phyloP scores from a whole-genome alignment of 2,329 filamentous ascomycete species.

The Talaromyces sp. region DNA sequence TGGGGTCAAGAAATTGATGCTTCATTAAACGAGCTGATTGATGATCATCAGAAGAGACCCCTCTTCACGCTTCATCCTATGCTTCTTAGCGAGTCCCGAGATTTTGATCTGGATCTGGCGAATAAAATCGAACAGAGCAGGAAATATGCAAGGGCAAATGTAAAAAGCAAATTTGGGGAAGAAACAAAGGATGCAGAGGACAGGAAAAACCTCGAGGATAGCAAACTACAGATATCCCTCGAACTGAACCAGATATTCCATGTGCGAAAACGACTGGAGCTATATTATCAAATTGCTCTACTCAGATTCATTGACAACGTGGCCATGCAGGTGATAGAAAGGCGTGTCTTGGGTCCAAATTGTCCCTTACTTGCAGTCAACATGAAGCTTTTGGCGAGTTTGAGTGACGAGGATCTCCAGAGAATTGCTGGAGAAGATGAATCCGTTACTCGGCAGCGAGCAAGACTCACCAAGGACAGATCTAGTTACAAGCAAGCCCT shows the following conservation, averaged over 20 bases:
- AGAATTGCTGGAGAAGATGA: constrained; percentile 23
- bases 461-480: constrained; percentile 16
- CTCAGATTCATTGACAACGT: constrained; percentile 23
- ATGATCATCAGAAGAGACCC: constrained; percentile 21
- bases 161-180: not conserved
- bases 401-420: constrained; percentile 20
- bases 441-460: constrained; percentile 16
- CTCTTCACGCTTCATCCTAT: constrained; percentile 10
- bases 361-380: constrained; percentile 19
- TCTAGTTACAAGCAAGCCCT: constrained; percentile 21
- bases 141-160: not conserved
- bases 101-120: not conserved
- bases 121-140: not conserved
- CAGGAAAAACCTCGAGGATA: not conserved
- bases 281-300: constrained; percentile 21
- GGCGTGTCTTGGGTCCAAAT: constrained; percentile 9
- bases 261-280: constrained; percentile 11
- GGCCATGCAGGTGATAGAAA: constrained; percentile 20
- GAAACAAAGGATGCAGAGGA: not conserved
- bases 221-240: not conserved
- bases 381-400: constrained; percentile 7
- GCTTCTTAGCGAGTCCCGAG: not conserved
- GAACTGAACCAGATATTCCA: constrained; percentile 20
- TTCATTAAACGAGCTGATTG: constrained; percentile 17
- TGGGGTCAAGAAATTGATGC: constrained; percentile 19